Evolutionary conservation across 2,329 filamentous ascomycete genomes (phyloP).

Genomic region (Sporothrix curviconia): DNA sequence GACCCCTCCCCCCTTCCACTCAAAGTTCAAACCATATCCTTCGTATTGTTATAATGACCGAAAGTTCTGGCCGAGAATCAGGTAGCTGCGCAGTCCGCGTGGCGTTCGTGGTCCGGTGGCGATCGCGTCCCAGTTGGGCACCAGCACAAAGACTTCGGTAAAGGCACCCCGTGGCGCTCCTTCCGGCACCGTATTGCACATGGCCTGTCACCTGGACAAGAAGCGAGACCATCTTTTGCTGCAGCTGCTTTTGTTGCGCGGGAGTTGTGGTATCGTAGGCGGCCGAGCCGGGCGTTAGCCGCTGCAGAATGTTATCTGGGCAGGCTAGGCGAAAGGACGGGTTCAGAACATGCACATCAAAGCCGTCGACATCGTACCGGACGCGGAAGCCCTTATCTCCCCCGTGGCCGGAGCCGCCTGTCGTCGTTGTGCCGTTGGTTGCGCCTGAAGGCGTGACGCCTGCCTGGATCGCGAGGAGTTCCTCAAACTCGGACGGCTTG

Average conservation of each 20-base stretch:
- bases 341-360: slow-evolving; percentile 75
- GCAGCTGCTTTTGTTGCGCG: slow-evolving; percentile 26
- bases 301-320: slow-evolving; percentile 36
- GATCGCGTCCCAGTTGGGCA: slow-evolving; percentile 60
- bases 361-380: slow-evolving; percentile 66
- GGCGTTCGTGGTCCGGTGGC: slow-evolving; percentile 46
- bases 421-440: slow-evolving; percentile 10
- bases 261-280: slow-evolving; percentile 28
- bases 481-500: slow-evolving; percentile 58
- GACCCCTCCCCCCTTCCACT: background rate
- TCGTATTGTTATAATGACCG: slow-evolving; percentile 52
- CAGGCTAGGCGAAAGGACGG: slow-evolving; percentile 54
- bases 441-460: slow-evolving; percentile 34
- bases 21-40: too few relatives aligned
- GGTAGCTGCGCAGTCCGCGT: slow-evolving; percentile 50
- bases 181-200: slow-evolving; percentile 60
- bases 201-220: slow-evolving; percentile 67
- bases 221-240: slow-evolving; percentile 59
- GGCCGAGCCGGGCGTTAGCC: slow-evolving; percentile 14
- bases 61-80: slow-evolving; percentile 69
- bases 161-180: slow-evolving; percentile 61
- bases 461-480: slow-evolving; percentile 57
- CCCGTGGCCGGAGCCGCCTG: slow-evolving; percentile 8
- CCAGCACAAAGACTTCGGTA: slow-evolving; percentile 72
- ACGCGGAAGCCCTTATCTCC: slow-evolving; percentile 25